Percentiles rank a stretch among this genome's conserved stretches.
These are phyloP conservation scores for Nicotiana attenuata DNA, from an alignment of 257 asterid genomes.

Conservation along the genomic window DNA sequence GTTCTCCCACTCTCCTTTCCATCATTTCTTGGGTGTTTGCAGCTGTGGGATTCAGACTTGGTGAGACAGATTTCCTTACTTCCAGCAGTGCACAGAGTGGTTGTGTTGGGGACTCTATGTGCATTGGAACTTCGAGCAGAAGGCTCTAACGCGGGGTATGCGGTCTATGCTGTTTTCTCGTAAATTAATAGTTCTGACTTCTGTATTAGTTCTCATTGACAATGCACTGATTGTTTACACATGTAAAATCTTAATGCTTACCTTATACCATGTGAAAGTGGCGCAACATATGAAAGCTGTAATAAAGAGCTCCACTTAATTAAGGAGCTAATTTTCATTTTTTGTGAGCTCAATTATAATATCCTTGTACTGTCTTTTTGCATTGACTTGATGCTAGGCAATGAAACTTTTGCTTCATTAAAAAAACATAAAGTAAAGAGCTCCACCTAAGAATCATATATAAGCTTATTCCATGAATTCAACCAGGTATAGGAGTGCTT, in stretches of 20 bases:
- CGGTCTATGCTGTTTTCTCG: background rate
- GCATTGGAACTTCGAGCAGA: slow-evolving; percentile 84
- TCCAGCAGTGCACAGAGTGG: slow-evolving; percentile 70
- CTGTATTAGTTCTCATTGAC: background rate
- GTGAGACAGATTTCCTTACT: slow-evolving; percentile 60
- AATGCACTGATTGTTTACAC: background rate
- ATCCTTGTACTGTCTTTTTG: no score
- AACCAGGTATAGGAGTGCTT: background rate
- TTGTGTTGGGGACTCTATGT: slow-evolving; percentile 78
- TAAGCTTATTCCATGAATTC: background rate
- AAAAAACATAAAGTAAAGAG: background rate
- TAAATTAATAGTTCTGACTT: background rate
- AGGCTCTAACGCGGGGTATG: slow-evolving; percentile 69
- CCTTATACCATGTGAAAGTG: background rate
- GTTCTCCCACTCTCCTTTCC: background rate
- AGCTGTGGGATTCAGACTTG: slow-evolving; percentile 70
- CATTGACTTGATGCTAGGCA: no score
- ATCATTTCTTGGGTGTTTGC: slow-evolving; percentile 18
- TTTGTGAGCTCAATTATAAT: no score
- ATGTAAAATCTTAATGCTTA: background rate
- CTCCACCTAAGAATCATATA: background rate
- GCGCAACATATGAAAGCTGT: background rate
- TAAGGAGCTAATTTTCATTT: no score
- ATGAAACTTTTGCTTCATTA: no score
- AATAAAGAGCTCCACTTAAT: background rate